Base-by-base conservation (phyloP, 140 eudicot genomes). In the Cichorium intybus region DNA sequence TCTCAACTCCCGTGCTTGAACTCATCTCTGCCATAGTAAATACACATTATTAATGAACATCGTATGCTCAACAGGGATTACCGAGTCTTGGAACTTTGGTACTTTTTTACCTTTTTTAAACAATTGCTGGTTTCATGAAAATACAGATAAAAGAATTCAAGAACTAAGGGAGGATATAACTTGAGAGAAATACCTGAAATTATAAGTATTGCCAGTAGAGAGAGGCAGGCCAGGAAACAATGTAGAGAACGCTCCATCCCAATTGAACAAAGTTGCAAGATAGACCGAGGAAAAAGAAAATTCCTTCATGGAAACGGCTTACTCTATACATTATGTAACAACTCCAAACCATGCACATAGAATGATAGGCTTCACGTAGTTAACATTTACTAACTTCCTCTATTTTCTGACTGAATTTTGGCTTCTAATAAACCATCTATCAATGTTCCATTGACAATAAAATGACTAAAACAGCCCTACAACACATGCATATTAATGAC, bases 371-470 rank as follows among this genome's bases (percentile, higher is more conserved):
- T 68, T 75, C 80, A 75, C 62, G 80, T 60, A 24, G 10, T 59
- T 60, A 59, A 75, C 80, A 75, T 75, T 56, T 68, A 52, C 65
- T 62, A 68, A 61, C 80, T 60, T 75, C 75, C 24, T 17, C 23
- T 49, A 16, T 15, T 10, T 1, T 47, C 15, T 18, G 49, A 37
- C 28, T 37, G 56, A 11, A 66, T 53, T 9, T 66, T 57, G 50
- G 48, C 67, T 45, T 28, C 37, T 47, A 23, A 53, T 43, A 53
- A 35, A 35, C 2, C 5, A 29, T 6, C 24, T 35, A 21, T 53
- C 35, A 17, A 43, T 15, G 49, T 43, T 43, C 20, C 20, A 43
- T 15, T 7, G 20, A 4, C 49, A 43, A 43, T 43, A 43, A 43
- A 43, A 43, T 35, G 14, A 35, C 43, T 35, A 35, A 10, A 35